Evolutionary conservation across 202 grass and related monocot genomes (phyloP).

Genomic region (Dendrocalamus latiflorus): DNA sequence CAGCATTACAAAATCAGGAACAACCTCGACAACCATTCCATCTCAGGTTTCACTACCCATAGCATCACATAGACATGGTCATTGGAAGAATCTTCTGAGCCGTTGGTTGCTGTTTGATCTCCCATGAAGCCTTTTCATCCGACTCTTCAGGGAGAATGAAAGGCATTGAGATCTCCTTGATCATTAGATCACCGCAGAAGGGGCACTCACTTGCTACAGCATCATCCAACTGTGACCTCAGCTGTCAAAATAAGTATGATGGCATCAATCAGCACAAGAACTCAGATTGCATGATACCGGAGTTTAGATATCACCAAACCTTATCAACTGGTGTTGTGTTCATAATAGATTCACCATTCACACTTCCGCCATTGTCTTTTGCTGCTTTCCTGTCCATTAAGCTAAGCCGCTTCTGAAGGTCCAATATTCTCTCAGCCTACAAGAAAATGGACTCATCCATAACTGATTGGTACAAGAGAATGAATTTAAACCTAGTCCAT

Average conservation of each 20-base stretch:
- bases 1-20: neutral
- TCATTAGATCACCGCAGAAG: constrained; percentile 97
- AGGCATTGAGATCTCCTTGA: constrained; percentile 79
- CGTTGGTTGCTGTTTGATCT: constrained; percentile 59
- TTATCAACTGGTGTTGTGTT: constrained; percentile 61
- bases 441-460: neutral
- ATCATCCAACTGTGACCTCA: constrained; percentile 83
- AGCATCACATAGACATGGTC: constrained; percentile 74
- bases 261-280: constrained; percentile 22
- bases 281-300: neutral
- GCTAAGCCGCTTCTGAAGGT: constrained; percentile 80
- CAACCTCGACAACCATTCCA: neutral
- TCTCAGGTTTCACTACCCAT: neutral
- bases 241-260: constrained; percentile 31
- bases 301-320: constrained; percentile 35
- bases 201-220: constrained; percentile 87
- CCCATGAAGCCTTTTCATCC: constrained; percentile 72
- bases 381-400: constrained; percentile 58
- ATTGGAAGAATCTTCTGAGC: constrained; percentile 78
- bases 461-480: neutral
- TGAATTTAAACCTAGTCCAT: neutral
- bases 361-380: constrained; percentile 41
- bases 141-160: constrained; percentile 69
- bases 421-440: constrained; percentile 84
- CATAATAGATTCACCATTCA: constrained; percentile 48